phyloP scores from a whole-genome alignment of 257 asterid genomes.

The Catharanthus roseus region DNA sequence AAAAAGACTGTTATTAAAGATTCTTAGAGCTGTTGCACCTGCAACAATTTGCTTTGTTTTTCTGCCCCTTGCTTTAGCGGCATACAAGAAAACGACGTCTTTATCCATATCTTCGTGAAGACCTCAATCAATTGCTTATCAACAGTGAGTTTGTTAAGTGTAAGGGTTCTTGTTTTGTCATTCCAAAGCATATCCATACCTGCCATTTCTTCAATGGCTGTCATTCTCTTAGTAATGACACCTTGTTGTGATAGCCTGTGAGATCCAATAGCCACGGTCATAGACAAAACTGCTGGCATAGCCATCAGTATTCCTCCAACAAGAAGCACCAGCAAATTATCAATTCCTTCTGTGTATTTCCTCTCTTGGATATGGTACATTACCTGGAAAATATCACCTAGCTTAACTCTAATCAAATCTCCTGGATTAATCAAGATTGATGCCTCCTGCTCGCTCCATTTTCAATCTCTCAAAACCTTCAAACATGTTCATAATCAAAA shows the following conservation, averaged over 20 bases:
- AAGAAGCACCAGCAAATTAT: neutral
- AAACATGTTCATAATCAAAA: too few species aligned
- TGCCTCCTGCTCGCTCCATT: conserved; percentile 3
- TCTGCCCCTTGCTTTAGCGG: conserved; percentile 5
- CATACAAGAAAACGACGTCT: neutral
- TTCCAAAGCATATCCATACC: neutral
- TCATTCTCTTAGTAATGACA: conserved; percentile 1
- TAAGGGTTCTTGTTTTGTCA: neutral
- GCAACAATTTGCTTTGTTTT: too few species aligned
- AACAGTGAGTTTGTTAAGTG: neutral
- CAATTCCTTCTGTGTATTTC: neutral
- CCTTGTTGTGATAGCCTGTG: conserved; percentile 1
- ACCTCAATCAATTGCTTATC: neutral
- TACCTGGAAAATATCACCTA: neutral
- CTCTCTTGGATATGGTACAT: neutral
- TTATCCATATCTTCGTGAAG: neutral
- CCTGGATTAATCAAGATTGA: neutral
- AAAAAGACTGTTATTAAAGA: too few species aligned
- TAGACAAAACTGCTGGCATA: neutral
- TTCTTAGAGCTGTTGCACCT: too few species aligned
- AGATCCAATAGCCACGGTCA: conserved; percentile 4
- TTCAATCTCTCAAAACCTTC: conserved; percentile 5
- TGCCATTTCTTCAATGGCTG: too few species aligned
- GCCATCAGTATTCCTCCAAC: neutral
- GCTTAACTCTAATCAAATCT: conserved; percentile 1